Conservation (phyloP, 768 basidiomycete species). For the Pulveroboletus ravenelii region DNA sequence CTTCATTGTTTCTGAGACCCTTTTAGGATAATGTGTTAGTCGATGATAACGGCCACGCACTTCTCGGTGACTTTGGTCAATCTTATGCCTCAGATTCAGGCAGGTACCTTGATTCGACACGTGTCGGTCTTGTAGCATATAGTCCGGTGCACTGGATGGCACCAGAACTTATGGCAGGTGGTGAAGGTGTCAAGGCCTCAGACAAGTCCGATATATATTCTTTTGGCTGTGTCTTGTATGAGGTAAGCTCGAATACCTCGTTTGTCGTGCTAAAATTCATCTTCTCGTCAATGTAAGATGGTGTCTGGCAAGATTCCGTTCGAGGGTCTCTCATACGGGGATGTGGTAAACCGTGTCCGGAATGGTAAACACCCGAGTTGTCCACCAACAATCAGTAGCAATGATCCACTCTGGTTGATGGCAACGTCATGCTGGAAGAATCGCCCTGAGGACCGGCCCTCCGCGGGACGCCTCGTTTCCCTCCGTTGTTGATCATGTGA, state of each 20-base stretch:
- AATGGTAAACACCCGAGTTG: background rate
- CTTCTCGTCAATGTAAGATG: conserved; percentile 11
- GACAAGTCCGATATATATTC: conserved; percentile 23
- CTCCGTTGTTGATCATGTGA: background rate
- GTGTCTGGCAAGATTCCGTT: conserved; percentile 17
- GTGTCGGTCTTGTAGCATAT: conserved; percentile 11
- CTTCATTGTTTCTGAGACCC: background rate
- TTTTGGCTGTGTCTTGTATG: conserved; percentile 29
- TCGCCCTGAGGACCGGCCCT: conserved; percentile 10
- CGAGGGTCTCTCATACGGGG: background rate
- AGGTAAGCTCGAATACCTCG: conserved; percentile 14
- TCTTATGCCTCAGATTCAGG: conserved; percentile 22
- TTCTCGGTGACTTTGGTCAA: conserved; percentile 27
- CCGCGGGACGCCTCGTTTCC: conserved; percentile 4
- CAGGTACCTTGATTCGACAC: conserved; percentile 20
- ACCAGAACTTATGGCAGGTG: conserved; percentile 19
- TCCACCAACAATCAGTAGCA: conserved; percentile 3
- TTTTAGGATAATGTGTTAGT: conserved; percentile 25
- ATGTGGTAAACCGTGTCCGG: background rate
- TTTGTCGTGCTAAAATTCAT: background rate
- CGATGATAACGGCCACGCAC: conserved; percentile 8
- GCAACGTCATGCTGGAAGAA: conserved; percentile 7
- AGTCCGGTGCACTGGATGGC: conserved; percentile 24
- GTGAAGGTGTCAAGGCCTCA: conserved; percentile 3
- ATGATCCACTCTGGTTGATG: conserved; percentile 16